Evolutionary conservation across 805 yeast species (phyloP).

Genomic region (Candida chilensis): DNA sequence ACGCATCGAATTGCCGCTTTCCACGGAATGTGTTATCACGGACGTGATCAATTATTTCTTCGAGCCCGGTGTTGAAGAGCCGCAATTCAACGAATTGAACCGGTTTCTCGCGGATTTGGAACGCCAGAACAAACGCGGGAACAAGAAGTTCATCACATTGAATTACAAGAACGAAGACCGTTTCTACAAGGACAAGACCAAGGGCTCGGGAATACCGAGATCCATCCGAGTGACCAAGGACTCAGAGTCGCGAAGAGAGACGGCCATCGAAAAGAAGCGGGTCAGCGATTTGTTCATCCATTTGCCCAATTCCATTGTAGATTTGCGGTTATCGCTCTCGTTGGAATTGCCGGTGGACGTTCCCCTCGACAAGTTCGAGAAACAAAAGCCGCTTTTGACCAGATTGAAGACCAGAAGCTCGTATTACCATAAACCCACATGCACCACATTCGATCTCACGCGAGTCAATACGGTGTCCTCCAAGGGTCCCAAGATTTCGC

Average conservation of each 20-base stretch:
- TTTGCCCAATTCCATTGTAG: slow-evolving; percentile 72
- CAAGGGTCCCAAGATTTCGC: slow-evolving; percentile 11
- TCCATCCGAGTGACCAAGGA: slow-evolving; percentile 62
- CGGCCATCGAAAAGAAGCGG: slow-evolving; percentile 65
- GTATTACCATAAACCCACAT: slow-evolving; percentile 65
- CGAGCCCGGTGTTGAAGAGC: slow-evolving; percentile 58
- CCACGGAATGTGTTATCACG: slow-evolving; percentile 58
- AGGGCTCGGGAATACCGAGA: no score
- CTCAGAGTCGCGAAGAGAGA: slow-evolving; percentile 57
- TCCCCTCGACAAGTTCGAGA: slow-evolving; percentile 44
- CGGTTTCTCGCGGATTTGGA: slow-evolving; percentile 48
- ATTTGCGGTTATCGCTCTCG: slow-evolving; percentile 66
- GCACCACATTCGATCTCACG: slow-evolving; percentile 67
- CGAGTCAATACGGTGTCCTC: slow-evolving; percentile 27
- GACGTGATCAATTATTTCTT: slow-evolving; percentile 47
- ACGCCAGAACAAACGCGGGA: slow-evolving; percentile 35
- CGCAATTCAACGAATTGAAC: slow-evolving; percentile 48
- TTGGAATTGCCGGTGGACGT: slow-evolving; percentile 68
- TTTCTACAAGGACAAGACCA: slow-evolving; percentile 53
- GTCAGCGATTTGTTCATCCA: slow-evolving; percentile 64
- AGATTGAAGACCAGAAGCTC: slow-evolving; percentile 70
- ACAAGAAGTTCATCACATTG: slow-evolving; percentile 46
- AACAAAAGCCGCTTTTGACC: slow-evolving; percentile 42
- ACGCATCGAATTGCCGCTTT: slow-evolving; percentile 56
- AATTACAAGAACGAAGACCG: slow-evolving; percentile 58